Base-by-base conservation (phyloP, 805 yeast species). In the Candida oleophila region DNA sequence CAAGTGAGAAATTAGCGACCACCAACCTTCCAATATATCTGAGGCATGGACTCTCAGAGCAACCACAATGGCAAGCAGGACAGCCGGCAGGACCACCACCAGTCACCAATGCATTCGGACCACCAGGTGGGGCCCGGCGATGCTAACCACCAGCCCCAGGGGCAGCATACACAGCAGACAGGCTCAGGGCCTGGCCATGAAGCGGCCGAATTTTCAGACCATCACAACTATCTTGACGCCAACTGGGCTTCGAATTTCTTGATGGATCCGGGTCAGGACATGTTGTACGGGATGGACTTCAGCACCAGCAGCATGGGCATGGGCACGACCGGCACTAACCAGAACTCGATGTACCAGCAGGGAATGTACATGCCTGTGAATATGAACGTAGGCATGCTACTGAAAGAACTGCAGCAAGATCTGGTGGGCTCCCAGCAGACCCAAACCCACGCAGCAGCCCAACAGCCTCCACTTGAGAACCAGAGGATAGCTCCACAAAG, bases 231-330 rank as follows among this genome's bases (percentile, higher is more conserved):
- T 38, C 47, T 59, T n/a, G 67, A 62, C 42, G 38, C 57, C 5
- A 53, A 59, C 53, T 71, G 76, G 76, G 63, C 69, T 3, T 55
- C 64, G 22, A 57, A 59, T 35, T 47, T 68, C 28, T 46, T 71
- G 25, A 61, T 69, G 60, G 74, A 68, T 22, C 56, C 64, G 4
- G 49, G 48, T 38, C 51, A 55, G 38, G 70, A 68, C 14, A 52
- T 67, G 44, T 53, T 68, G 15, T 66, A 65, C 43, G 63, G 59
- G 43, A 61, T 69, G 54, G 73, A 69, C 38, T 59, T 71, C 32
- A 48, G 30, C 49, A 46, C 4, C 49, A 53, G 5, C 49, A 20
- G 45, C 32, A 43, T 60, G 7, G 49, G 53, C 41, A 64, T 66
- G 39, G 39, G 39, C 22, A 34, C 37, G 19, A 14, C 14, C 12